Evolutionary conservation across 169 alveolate genomes (phyloP).

Genomic region (Hammondia hammondi): DNA sequence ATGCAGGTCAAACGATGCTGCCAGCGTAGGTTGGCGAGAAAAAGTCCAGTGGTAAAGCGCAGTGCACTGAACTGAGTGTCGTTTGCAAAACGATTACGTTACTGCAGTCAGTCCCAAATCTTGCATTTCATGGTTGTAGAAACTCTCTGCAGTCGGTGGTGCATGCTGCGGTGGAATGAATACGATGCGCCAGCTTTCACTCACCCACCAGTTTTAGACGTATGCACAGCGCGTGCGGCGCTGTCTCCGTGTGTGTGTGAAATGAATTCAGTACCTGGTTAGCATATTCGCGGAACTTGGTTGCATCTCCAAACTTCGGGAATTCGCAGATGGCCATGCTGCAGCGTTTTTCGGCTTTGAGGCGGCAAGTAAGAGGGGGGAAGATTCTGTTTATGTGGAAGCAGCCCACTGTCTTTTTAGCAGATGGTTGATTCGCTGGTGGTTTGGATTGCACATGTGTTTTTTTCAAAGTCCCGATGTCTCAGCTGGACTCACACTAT

Average conservation of each 20-base stretch:
- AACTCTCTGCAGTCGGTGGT: too few species aligned
- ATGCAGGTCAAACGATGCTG: neutral
- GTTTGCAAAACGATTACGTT: too few species aligned
- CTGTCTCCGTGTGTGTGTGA: neutral
- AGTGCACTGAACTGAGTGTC: too few species aligned
- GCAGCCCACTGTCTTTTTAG: neutral
- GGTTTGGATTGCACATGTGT: too few species aligned
- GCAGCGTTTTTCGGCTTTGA: constrained; percentile 64
- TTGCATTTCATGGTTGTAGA: too few species aligned
- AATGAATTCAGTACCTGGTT: constrained; percentile 62
- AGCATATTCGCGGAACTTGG: constrained; percentile 59
- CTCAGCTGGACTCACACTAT: too few species aligned
- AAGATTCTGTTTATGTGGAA: neutral
- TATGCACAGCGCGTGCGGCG: neutral
- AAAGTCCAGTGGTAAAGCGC: neutral
- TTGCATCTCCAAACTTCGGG: constrained; percentile 61
- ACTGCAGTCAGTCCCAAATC: too few species aligned
- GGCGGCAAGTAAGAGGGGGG: constrained; percentile 22
- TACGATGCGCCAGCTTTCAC: too few species aligned
- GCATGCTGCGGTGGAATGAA: too few species aligned
- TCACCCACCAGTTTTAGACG: too few species aligned
- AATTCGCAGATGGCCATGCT: constrained; percentile 57
- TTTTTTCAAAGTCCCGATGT: too few species aligned
- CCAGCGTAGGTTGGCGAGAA: neutral
- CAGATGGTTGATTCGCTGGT: too few species aligned